Evolutionary conservation across 164 flowering plant species (phyloP), one percentile per base, ranked within the genome.

Genomic region (Aristolochia fimbriata): DNA sequence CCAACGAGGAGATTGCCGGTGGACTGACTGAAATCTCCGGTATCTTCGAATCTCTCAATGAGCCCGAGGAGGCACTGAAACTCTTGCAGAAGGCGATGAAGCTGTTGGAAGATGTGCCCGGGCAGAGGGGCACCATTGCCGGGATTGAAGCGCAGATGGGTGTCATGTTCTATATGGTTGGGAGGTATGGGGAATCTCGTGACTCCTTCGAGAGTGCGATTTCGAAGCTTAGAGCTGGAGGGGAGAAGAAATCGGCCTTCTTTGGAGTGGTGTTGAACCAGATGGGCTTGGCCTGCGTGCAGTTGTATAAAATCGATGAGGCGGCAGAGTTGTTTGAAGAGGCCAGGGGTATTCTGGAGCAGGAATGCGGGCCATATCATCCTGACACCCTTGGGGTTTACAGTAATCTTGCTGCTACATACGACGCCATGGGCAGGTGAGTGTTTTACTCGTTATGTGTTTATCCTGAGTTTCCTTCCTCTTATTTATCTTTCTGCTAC

Each of bases 381-480:
- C 96, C 84, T 65, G 99, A 93, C 69, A 86, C 97, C 0, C 82
- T 93, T 63, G 97, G 97, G 37, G 86, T 91, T 15, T 91, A 88
- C 61, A 84, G 95, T 78, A 93, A 90, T 74, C 97, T 93, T 31
- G 99, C 97, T 0, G 97, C 96, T 21, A 88, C 93, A 33, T 93
- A 90, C 78, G 99, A 91, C 76, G 99, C 99, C 52, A 78, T 85
- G 89, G 99, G 97, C 62, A 91, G 99, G 99, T 90, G 79, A 70
- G 51, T 48, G 30, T n/a, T 2, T 27, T 5, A 27, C 30, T 5
- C 30, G 5, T 27, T 27, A 2, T 27, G 3, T 27, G 30, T 2
- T 27, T 27, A 27, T 27, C 30, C 30, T 2, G 30, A 27, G n/a
- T n/a, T n/a, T n/a, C 30, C 30, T 27, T 27, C 30, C 30, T 27